phyloP scores from a whole-genome alignment of 805 yeast genomes.

The Sugiyamaella mastotermitis region DNA sequence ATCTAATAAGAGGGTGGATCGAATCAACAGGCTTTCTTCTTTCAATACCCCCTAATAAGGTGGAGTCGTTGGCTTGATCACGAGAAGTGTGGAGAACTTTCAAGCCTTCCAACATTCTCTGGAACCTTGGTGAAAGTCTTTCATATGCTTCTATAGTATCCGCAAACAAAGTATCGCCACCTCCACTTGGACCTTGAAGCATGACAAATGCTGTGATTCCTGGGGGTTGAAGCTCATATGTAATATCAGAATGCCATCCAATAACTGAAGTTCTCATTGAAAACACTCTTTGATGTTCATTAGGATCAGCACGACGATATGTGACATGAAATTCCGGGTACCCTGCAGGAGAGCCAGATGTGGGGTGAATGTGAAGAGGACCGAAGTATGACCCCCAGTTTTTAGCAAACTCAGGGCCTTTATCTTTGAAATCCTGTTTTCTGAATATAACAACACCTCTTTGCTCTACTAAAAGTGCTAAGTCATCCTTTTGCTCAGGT shows the following conservation, averaged over 20 bases:
- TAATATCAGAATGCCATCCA: slow-evolving; percentile 67
- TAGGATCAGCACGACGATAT: slow-evolving; percentile 41
- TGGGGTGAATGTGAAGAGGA: slow-evolving; percentile 64
- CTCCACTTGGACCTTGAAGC: slow-evolving; percentile 53
- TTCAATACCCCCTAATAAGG: slow-evolving; percentile 39
- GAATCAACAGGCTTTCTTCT: slow-evolving; percentile 39
- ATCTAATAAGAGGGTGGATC: slow-evolving; percentile 51
- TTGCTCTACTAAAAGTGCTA: slow-evolving; percentile 63
- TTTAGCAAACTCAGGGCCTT: slow-evolving; percentile 23
- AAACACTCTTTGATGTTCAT: slow-evolving; percentile 11
- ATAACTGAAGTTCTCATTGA: slow-evolving; percentile 19
- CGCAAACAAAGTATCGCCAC: slow-evolving; percentile 76
- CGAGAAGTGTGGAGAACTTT: slow-evolving; percentile 63
- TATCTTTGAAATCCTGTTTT: slow-evolving; percentile 58
- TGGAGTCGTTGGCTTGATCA: slow-evolving; percentile 34
- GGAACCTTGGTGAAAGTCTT: slow-evolving; percentile 60
- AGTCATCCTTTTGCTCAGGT: slow-evolving; percentile 56
- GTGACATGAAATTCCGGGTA: slow-evolving; percentile 58
- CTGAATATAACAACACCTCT: slow-evolving; percentile 69
- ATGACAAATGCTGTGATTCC: slow-evolving; percentile 60
- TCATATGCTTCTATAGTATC: slow-evolving; percentile 65
- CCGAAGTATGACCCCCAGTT: slow-evolving; percentile 63
- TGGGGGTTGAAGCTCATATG: slow-evolving; percentile 69
- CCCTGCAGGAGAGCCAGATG: slow-evolving; percentile 60
- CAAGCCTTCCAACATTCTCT: slow-evolving; percentile 50